Evolutionary conservation across 495 filamentous ascomycete genomes (phyloP), one percentile per base, ranked within the genome.

Genomic region (Podospora sp.): DNA sequence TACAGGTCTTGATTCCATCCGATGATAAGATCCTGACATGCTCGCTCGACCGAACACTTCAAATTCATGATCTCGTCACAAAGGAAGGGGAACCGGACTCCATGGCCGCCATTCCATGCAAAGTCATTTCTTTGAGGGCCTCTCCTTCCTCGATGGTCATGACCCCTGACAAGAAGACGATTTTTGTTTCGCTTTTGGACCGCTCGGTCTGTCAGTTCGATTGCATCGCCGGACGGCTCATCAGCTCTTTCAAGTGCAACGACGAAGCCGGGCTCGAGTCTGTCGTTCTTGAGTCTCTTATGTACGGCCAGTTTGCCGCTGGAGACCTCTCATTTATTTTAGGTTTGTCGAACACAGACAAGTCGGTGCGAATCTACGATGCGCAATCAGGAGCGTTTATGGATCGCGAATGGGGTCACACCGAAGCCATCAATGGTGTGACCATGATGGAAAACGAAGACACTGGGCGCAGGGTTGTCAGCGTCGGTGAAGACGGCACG

Each of bases 321-420:
- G 74, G 66, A 35, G 81, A 82, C 21, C 64, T 77, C 1, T 72
- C 82, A 11, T 81, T 94, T 55, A 83, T 99, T 63, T 79, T 93
- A 26, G 95, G 91, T 21, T 83, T 96, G 25, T 97, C 96, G 7
- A 92, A 91, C 69, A 96, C 91, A 4, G 95, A 99, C 75, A 98
- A 97, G 73, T 97, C 95, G 7, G 89, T 99, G 65, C 84, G 95
- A 22, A 79, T 98, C 3, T 98, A 99, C 74, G 91, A 96, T 68
- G 80, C 88, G 18, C 88, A 90, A 55, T 84, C 85, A 50, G 94
- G 94, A 16, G 75, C 81, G 25, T 88, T 99, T 68, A 79, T 97
- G 61, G 89, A 91, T 26, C 88, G 91, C 46, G 95, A 97, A 76
- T 97, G 92, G 84, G 96, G 95, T 16, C 95, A 99, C 73, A 96